phyloP scores from a whole-genome alignment of 2,329 filamentous ascomycete genomes.

The Ampelomyces quisqualis region DNA sequence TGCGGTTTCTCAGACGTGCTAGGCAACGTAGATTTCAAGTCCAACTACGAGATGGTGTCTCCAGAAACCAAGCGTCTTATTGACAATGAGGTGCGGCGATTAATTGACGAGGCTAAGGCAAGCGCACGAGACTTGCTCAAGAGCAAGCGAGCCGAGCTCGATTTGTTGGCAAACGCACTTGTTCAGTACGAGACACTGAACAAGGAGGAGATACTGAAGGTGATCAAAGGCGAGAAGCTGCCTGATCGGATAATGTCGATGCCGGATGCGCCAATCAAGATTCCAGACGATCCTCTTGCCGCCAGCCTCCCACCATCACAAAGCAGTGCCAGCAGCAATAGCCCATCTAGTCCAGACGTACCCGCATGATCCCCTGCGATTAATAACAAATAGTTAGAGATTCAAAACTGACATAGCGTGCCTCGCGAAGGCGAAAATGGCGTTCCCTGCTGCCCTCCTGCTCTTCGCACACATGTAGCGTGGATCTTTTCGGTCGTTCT shows the following conservation, averaged over 20 bases:
- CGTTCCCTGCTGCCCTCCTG: not conserved
- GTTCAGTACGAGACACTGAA: constrained; percentile 93
- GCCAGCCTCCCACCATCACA: constrained; percentile 21
- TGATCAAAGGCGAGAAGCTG: constrained; percentile 82
- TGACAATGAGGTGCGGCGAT: constrained; percentile 81
- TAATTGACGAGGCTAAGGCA: constrained; percentile 77
- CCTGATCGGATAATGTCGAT: constrained; percentile 63
- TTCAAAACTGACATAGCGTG: constrained; percentile 4
- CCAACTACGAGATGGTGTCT: constrained; percentile 78
- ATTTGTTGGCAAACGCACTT: constrained; percentile 82
- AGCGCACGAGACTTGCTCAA: constrained; percentile 71
- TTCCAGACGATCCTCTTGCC: constrained; percentile 56
- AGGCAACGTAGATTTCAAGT: constrained; percentile 84
- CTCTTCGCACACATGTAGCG: not conserved
- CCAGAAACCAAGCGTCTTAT: constrained; percentile 84
- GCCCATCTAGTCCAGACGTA: constrained; percentile 18
- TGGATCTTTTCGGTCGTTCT: not conserved
- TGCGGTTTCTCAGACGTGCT: constrained; percentile 87
- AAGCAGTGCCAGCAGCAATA: constrained; percentile 15
- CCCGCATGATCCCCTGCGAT: constrained; percentile 15
- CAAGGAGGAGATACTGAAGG: constrained; percentile 84
- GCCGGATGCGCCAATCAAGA: constrained; percentile 63
- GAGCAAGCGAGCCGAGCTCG: constrained; percentile 78
- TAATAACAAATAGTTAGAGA: not conserved
- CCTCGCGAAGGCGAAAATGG: constrained; percentile 2